Evolutionary conservation across 768 basidiomycete species (phyloP).

Genomic region (Mycena sanguinolenta): DNA sequence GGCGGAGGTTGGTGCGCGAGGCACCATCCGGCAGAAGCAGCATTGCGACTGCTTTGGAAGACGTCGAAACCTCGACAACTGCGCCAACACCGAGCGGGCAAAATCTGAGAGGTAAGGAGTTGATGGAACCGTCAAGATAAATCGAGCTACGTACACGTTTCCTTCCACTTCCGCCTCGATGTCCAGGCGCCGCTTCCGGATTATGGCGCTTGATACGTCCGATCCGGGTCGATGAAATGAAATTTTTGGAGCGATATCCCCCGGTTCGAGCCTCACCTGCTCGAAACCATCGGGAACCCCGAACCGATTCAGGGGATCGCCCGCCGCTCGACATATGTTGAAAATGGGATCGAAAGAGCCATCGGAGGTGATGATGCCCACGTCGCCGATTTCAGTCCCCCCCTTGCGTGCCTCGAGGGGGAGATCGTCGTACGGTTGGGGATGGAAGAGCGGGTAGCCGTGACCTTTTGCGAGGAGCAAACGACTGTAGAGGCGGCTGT

Average conservation of each 20-base stretch:
- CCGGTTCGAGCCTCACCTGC: slow-evolving; percentile 4
- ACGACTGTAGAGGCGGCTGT: slow-evolving; percentile 19
- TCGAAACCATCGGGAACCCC: slow-evolving; percentile 32
- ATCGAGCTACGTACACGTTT: slow-evolving; percentile 5
- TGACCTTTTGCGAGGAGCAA: slow-evolving; percentile 18
- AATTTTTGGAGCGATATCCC: slow-evolving; percentile 1
- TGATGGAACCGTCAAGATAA: not conserved
- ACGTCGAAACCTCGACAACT: slow-evolving; percentile 18
- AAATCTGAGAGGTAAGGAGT: not conserved
- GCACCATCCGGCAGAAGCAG: slow-evolving; percentile 31
- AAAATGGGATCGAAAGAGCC: slow-evolving; percentile 32
- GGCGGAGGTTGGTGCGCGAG: slow-evolving; percentile 13
- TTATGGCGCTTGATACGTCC: slow-evolving; percentile 16
- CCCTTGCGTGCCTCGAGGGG: not conserved
- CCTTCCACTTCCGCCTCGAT: slow-evolving; percentile 2
- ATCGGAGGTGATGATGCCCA: slow-evolving; percentile 33
- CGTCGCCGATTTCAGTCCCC: slow-evolving; percentile 32
- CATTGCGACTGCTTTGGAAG: slow-evolving; percentile 21
- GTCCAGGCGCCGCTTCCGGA: slow-evolving; percentile 19
- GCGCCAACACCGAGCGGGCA: slow-evolving; percentile 7
- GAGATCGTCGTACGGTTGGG: slow-evolving; percentile 23
- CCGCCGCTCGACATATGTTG: slow-evolving; percentile 33
- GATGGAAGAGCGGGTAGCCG: slow-evolving; percentile 27
- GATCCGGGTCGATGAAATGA: slow-evolving; percentile 10
- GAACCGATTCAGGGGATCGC: slow-evolving; percentile 29